Evolutionary conservation across 768 basidiomycete species (phyloP).

Genomic region (Trametes meyenii): DNA sequence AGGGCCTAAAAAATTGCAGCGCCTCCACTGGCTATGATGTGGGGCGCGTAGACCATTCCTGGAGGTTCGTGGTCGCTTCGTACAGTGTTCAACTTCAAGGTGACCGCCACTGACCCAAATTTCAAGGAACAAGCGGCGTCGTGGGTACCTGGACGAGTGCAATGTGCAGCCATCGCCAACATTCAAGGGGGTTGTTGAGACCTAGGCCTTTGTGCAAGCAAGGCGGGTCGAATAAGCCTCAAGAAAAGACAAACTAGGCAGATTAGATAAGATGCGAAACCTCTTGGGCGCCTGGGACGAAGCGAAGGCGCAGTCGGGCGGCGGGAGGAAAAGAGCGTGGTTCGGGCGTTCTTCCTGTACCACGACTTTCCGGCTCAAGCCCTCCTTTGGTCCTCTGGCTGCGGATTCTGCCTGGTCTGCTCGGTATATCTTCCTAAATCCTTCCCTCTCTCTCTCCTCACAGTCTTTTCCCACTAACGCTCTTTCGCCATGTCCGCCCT

Average conservation of each 20-base stretch:
- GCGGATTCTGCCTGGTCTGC: conserved; percentile 6
- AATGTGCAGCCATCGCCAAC: not conserved
- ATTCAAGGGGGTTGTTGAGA: not conserved
- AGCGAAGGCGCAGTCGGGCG: not conserved
- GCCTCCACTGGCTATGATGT: too few relatives aligned
- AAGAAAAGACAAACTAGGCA: not conserved
- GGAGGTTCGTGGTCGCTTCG: too few relatives aligned
- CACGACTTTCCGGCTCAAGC: conserved; percentile 6
- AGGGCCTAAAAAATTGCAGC: too few relatives aligned
- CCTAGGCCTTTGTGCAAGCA: not conserved
- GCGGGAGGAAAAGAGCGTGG: conserved; percentile 5
- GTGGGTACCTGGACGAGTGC: too few relatives aligned
- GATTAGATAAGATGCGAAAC: conserved; percentile 5
- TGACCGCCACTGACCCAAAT: too few relatives aligned
- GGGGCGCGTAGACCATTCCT: too few relatives aligned
- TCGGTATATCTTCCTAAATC: not conserved
- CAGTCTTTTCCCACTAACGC: conserved; percentile 3
- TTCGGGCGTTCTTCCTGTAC: conserved; percentile 5
- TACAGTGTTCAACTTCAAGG: too few relatives aligned
- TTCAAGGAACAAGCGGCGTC: too few relatives aligned
- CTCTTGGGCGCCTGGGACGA: not conserved
- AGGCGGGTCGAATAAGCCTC: not conserved
- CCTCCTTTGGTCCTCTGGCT: conserved; percentile 4
- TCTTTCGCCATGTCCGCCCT: conserved; percentile 20
- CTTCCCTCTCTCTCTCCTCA: not conserved